Evolutionary conservation across 768 basidiomycete genomes (phyloP), one percentile per base, ranked within the genome.

Genomic region (Hygrocybe coccinea): DNA sequence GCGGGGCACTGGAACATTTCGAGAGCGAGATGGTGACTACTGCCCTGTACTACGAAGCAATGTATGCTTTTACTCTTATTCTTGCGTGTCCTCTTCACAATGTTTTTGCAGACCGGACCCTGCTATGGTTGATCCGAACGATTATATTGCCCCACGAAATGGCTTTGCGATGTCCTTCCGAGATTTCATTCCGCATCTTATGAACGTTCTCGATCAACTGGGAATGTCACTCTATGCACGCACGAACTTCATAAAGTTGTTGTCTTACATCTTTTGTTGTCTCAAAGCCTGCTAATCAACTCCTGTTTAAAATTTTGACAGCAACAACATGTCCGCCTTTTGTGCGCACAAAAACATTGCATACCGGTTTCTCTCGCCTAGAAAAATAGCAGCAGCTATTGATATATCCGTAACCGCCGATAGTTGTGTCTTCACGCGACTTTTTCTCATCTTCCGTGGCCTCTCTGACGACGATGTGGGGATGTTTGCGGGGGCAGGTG

Each of bases 381-480:
- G 77, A 56, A 86, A 82, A 62, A 87, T 93, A 43, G 87, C 89
- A 5, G 83, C 88, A 2, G 91, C 91, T n/a, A 81, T 93, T 55
- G 91, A 93, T 65, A 88, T 93, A 59, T 84, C 86, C 1, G 84
- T 93, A n/a, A 87, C 88, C 0, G 77, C 81, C 10, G 87, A 91
- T 50, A 84, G 86, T 21, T 91, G 89, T 64, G 75, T 87, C 56
- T 91, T 90, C 67, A 92, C 87, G 7, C 84, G 91, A 29, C 72
- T 93, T 21, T 93, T 93, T 76, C 79, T 93, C 56, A 90, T 93
- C 69, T 91, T 86, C 73, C 84, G 91, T 22, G 91, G 91, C 1
- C 70, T 93, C 33, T 79, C 78, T 17, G 90, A 92, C 59, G 91
- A 92, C 54, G 91, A 93, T 59, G 72, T 89, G 55, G 80, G 81